These are phyloP conservation scores for Tuber aestivum DNA, from an alignment of 495 filamentous ascomycete species.

Conservation along the genomic window DNA sequence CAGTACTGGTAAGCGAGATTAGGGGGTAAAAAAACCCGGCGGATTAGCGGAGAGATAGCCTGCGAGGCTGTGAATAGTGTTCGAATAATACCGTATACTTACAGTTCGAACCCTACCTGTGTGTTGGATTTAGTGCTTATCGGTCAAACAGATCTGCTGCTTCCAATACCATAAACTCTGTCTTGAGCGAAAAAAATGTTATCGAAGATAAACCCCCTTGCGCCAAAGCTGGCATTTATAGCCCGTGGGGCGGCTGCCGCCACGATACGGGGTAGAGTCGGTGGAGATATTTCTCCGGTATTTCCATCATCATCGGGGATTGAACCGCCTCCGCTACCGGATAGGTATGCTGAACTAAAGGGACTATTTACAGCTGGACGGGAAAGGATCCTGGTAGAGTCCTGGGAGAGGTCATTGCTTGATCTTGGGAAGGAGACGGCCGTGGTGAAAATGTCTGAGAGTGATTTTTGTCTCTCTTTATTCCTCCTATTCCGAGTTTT, in stretches of 20 bases:
- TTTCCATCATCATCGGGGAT: constrained; percentile 74
- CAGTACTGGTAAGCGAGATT: no score
- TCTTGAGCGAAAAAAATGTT: background rate
- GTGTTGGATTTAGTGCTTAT: no score
- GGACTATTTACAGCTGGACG: constrained; percentile 55
- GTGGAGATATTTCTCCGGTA: constrained; percentile 74
- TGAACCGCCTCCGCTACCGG: constrained; percentile 57
- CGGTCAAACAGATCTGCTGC: background rate
- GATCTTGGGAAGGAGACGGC: constrained; percentile 53
- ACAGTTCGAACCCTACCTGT: no score
- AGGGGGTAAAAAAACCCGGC: no score
- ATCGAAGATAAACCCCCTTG: background rate
- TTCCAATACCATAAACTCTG: background rate
- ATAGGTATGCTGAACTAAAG: constrained; percentile 72
- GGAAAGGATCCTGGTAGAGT: constrained; percentile 55
- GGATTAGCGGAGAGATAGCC: no score
- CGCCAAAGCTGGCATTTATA: background rate
- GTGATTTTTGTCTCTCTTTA: constrained; percentile 43
- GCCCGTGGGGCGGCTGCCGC: background rate
- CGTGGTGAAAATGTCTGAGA: constrained; percentile 46
- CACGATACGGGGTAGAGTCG: background rate
- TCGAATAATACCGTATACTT: no score
- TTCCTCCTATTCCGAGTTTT: constrained; percentile 41
- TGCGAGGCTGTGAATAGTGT: no score
- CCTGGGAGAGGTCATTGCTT: constrained; percentile 65